Evolutionary conservation across 208 protist species (phyloP).

Genomic region (Crithidia expoeki): DNA sequence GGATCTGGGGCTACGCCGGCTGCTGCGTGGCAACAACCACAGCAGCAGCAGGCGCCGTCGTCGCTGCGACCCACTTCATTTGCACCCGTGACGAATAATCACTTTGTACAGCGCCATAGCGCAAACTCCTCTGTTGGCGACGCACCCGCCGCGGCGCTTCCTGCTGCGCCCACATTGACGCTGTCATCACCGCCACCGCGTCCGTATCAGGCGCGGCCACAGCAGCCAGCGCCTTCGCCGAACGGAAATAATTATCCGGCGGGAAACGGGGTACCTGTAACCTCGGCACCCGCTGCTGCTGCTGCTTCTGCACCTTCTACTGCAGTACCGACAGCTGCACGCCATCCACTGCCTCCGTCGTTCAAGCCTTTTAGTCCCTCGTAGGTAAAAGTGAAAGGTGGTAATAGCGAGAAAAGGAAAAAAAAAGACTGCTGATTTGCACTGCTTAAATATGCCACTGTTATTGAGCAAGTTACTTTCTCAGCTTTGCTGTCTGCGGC

Average conservation of each 20-base stretch:
- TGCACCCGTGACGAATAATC: not conserved
- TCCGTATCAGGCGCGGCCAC: no score
- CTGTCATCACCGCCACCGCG: not conserved
- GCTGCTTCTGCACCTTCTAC: not conserved
- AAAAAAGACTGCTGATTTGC: no score
- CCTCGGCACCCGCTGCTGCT: no score
- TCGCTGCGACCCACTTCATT: not conserved
- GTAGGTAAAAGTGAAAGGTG: slow-evolving; percentile 6
- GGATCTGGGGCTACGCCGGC: not conserved
- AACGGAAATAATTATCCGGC: no score
- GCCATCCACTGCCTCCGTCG: slow-evolving; percentile 31
- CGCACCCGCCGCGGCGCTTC: not conserved
- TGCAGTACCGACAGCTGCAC: not conserved
- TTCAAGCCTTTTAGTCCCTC: slow-evolving; percentile 41
- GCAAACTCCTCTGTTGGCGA: not conserved
- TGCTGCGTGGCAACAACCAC: slow-evolving; percentile 6
- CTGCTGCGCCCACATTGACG: not conserved
- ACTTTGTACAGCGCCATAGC: slow-evolving; percentile 3
- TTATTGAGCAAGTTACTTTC: no score
- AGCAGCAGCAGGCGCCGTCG: not conserved
- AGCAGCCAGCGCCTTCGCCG: no score
- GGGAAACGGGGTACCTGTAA: no score
- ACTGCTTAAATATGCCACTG: no score
- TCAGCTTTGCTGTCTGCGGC: no score
- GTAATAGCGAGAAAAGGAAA: no score